Conservation (phyloP, 2,329 filamentous ascomycete species). For the Hyphodiscus sp. region DNA sequence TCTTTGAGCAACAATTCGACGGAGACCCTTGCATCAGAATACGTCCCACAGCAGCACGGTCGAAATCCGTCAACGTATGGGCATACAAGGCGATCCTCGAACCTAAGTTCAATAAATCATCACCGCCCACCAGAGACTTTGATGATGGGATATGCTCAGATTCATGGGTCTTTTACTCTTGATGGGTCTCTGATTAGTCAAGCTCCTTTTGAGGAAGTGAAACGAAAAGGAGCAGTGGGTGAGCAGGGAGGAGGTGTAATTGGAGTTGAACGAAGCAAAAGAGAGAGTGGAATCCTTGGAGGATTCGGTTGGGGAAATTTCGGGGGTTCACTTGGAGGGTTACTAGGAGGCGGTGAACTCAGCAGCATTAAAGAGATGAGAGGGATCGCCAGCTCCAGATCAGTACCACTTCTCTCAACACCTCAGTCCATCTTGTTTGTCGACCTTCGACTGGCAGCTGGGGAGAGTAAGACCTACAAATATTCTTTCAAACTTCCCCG, state of each 20-base stretch:
- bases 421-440: conserved; percentile 96
- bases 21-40: conserved; percentile 88
- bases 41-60: conserved; percentile 49
- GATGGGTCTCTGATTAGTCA: conserved; percentile 90
- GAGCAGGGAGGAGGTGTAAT: conserved; percentile 83
- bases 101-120: conserved; percentile 35
- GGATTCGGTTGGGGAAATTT: conserved; percentile 84
- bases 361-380: conserved; percentile 96
- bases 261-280: conserved; percentile 66
- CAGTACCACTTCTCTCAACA: conserved; percentile 86
- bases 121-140: conserved; percentile 63
- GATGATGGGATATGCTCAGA: conserved; percentile 97
- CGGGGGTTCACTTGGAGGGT: conserved; percentile 78
- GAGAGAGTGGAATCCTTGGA: conserved; percentile 72
- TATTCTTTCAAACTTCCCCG: conserved; percentile 82
- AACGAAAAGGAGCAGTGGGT: conserved; percentile 84
- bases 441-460: conserved; percentile 78
- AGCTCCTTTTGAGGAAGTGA: conserved; percentile 88
- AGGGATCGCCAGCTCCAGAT: conserved; percentile 75
- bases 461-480: conserved; percentile 80
- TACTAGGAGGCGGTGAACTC: conserved; percentile 80
- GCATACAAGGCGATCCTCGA: conserved; percentile 38
- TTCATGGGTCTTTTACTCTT: conserved; percentile 84
- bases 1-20: conserved; percentile 91
- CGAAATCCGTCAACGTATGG: conserved; percentile 39